Conservation (phyloP, 2,329 filamentous ascomycete genomes). For the Aspergillus melleus region DNA sequence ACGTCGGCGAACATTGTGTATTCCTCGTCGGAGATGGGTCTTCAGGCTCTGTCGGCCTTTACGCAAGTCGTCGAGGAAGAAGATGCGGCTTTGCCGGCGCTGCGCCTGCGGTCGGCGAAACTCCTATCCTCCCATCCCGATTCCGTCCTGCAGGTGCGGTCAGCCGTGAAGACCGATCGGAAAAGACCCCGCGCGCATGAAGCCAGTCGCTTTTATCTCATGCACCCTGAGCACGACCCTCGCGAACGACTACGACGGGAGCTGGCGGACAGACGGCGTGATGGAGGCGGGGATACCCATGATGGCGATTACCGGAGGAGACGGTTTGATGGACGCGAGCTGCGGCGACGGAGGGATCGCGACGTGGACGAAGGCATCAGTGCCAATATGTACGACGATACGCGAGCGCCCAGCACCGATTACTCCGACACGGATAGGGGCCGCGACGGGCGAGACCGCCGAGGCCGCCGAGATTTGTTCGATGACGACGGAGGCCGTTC, state of each 20-base stretch:
- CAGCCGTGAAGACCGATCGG: conserved; percentile 72
- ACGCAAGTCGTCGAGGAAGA: conserved; percentile 39
- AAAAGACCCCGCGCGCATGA: conserved; percentile 78
- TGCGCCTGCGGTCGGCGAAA: conserved; percentile 71
- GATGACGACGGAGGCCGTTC: conserved; percentile 32
- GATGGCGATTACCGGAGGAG: conserved; percentile 49
- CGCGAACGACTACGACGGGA: conserved; percentile 66
- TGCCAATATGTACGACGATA: conserved; percentile 81
- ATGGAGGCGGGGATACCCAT: conserved; percentile 35
- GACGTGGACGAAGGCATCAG: conserved; percentile 64
- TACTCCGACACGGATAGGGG: conserved; percentile 31
- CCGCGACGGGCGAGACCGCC: conserved; percentile 30
- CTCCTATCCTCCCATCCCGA: conserved; percentile 67
- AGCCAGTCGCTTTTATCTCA: conserved; percentile 85
- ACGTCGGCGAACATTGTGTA: conserved; percentile 86
- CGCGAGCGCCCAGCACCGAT: conserved; percentile 37
- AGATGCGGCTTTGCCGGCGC: conserved; percentile 52
- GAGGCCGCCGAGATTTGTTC: conserved; percentile 40
- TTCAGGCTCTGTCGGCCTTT: conserved; percentile 55
- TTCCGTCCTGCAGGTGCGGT: conserved; percentile 68
- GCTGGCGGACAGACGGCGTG: conserved; percentile 46
- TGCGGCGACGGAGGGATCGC: conserved; percentile 40
- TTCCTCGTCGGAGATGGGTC: conserved; percentile 54
- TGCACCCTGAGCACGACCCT: conserved; percentile 86
- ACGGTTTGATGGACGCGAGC: conserved; percentile 63